phyloP scores from a whole-genome alignment of 352 stramenopile species.

The Pythium aquatile region DNA sequence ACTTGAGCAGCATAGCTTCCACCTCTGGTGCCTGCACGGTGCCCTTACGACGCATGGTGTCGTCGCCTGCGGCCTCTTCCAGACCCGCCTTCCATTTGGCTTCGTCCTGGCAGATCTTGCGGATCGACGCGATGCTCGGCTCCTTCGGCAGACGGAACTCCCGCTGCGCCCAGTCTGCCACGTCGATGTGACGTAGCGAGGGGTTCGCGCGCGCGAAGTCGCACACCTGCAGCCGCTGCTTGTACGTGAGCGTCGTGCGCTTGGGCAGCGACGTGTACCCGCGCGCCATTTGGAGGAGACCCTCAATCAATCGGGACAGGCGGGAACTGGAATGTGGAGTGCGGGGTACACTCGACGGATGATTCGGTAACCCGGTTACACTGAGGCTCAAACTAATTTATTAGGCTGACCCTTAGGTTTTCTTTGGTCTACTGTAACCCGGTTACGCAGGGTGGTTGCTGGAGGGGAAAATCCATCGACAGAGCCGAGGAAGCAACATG shows the following conservation, averaged over 20 bases:
- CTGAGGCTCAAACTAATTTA: too few relatives aligned
- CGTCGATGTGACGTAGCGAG: neutral
- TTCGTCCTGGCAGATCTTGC: slow-evolving; percentile 19
- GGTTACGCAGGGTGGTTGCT: too few relatives aligned
- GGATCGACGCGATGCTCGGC: slow-evolving; percentile 21
- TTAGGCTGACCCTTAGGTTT: too few relatives aligned
- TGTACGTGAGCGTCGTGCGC: slow-evolving; percentile 28
- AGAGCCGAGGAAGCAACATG: too few relatives aligned
- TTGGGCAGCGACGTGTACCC: slow-evolving; percentile 28
- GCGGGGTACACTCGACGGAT: too few relatives aligned
- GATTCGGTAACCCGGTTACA: too few relatives aligned
- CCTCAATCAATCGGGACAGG: too few relatives aligned
- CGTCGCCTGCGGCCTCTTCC: slow-evolving; percentile 7
- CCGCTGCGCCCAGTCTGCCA: slow-evolving; percentile 18
- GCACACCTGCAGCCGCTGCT: slow-evolving; percentile 22
- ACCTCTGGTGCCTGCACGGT: slow-evolving; percentile 21
- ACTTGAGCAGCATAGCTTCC: slow-evolving; percentile 22
- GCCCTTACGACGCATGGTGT: slow-evolving; percentile 15
- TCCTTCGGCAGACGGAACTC: slow-evolving; percentile 24
- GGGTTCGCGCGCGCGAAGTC: slow-evolving; percentile 20
- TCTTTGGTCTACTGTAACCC: too few relatives aligned
- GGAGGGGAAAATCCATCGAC: too few relatives aligned
- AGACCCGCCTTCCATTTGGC: slow-evolving; percentile 20
- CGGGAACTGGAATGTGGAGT: too few relatives aligned
- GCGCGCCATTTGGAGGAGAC: slow-evolving; percentile 5